phyloP scores from a whole-genome alignment of 2,329 filamentous ascomycete genomes.

The Ceratocystis alfenasii region DNA sequence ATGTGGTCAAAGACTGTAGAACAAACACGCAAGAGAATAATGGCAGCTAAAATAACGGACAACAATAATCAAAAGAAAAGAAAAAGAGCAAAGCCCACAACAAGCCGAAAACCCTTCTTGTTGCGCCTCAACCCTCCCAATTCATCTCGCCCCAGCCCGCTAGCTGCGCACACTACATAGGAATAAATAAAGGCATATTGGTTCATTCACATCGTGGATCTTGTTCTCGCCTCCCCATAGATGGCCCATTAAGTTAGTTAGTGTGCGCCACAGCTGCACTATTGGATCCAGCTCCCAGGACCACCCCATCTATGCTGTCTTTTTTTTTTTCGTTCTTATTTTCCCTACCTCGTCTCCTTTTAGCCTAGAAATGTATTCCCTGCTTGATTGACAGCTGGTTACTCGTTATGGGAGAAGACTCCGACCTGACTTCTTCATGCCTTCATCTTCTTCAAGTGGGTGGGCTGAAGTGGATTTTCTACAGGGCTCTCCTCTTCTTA shows the following conservation, averaged over 20 bases:
- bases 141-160: background rate
- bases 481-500: background rate
- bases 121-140: background rate
- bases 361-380: background rate
- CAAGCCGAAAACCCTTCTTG: background rate
- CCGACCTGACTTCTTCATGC: background rate
- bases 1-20: background rate
- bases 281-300: slow-evolving; percentile 8
- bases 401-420: background rate
- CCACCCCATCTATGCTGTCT: background rate
- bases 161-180: background rate
- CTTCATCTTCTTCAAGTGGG: background rate
- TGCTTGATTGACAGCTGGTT: background rate
- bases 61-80: background rate
- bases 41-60: background rate
- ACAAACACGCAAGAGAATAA: background rate
- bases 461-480: background rate
- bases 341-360: background rate
- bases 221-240: background rate
- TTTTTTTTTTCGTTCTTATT: background rate
- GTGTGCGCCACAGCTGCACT: slow-evolving; percentile 6
- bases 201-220: slow-evolving; percentile 1
- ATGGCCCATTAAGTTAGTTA: background rate
- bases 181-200: no score
- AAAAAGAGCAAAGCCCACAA: background rate